These are phyloP conservation scores for Dillenia suffruticosa DNA, from an alignment of 164 flowering plant species.

Conservation along the genomic window DNA sequence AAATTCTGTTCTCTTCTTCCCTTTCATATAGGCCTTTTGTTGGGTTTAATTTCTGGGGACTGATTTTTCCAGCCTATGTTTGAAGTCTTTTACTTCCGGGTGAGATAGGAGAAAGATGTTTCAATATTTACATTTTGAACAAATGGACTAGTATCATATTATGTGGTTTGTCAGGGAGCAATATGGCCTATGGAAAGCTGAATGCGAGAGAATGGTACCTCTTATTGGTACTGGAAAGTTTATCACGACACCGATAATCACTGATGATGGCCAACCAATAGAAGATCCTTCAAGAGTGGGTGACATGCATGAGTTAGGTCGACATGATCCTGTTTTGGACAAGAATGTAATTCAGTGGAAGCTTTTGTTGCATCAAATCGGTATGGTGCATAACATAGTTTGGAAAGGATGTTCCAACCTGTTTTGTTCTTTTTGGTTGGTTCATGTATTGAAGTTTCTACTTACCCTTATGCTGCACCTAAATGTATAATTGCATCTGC, in stretches of 20 bases:
- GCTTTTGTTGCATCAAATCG: conserved; percentile 75
- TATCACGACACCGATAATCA: conserved; percentile 51
- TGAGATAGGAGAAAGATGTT: too few relatives aligned
- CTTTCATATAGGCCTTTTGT: too few relatives aligned
- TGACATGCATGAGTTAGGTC: conserved; percentile 5
- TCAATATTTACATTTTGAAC: background rate
- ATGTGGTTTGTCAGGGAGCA: conserved; percentile 45
- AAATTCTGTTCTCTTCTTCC: too few relatives aligned
- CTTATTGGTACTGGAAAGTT: conserved; percentile 70
- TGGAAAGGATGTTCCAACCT: too few relatives aligned
- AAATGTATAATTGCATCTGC: too few relatives aligned
- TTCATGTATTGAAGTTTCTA: too few relatives aligned
- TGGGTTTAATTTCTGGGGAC: too few relatives aligned
- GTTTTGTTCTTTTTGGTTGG: too few relatives aligned
- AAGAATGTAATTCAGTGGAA: conserved; percentile 71
- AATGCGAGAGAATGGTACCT: conserved; percentile 71
- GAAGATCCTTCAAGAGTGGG: conserved; percentile 20
- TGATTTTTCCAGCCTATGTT: too few relatives aligned
- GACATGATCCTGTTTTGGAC: conserved; percentile 19
- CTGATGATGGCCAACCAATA: conserved; percentile 62
- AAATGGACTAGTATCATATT: background rate
- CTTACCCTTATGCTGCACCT: too few relatives aligned
- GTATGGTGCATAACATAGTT: conserved; percentile 23
- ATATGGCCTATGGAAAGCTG: conserved; percentile 61
- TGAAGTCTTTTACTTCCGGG: too few relatives aligned